Percentiles rank a stretch among this genome's conserved stretches.
Evolutionary conservation across 2,329 filamentous ascomycete genomes (phyloP).

Genomic region (Ceratocystis albifundus): DNA sequence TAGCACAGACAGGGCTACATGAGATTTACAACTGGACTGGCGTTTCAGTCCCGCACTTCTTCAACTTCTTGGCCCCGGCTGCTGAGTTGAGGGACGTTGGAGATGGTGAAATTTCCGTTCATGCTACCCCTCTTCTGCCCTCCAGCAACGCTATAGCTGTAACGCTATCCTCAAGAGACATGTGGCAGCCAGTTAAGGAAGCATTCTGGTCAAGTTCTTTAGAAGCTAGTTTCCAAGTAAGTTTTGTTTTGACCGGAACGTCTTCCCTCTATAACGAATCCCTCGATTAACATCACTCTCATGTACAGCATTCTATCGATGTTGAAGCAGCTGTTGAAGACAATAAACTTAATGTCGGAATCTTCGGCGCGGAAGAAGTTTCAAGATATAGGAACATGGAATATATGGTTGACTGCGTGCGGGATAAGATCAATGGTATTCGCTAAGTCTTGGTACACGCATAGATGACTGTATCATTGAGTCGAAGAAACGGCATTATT

Average conservation of each 20-base stretch:
- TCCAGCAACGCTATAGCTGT: neutral
- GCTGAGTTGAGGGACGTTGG: neutral
- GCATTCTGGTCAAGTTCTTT: neutral
- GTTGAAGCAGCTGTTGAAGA: conserved; percentile 18
- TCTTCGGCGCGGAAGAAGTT: conserved; percentile 16
- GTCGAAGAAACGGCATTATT: no score
- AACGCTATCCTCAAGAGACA: neutral
- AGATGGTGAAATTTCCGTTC: neutral
- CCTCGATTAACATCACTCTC: conserved; percentile 2
- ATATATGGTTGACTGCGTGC: neutral
- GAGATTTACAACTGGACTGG: conserved; percentile 18
- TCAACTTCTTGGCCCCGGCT: conserved; percentile 14
- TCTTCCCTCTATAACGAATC: neutral
- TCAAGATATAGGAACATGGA: neutral
- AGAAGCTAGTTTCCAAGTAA: conserved; percentile 8
- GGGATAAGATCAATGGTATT: conserved; percentile 4
- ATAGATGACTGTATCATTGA: no score
- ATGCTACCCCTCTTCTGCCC: neutral
- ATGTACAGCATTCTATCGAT: conserved; percentile 15
- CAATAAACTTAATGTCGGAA: conserved; percentile 12
- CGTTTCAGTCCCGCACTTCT: neutral
- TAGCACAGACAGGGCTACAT: conserved; percentile 3
- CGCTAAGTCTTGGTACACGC: neutral
- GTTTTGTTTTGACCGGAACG: neutral
- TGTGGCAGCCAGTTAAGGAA: neutral